Conservation (phyloP, 129 eudicot genomes). For the Flaveria linearis region DNA sequence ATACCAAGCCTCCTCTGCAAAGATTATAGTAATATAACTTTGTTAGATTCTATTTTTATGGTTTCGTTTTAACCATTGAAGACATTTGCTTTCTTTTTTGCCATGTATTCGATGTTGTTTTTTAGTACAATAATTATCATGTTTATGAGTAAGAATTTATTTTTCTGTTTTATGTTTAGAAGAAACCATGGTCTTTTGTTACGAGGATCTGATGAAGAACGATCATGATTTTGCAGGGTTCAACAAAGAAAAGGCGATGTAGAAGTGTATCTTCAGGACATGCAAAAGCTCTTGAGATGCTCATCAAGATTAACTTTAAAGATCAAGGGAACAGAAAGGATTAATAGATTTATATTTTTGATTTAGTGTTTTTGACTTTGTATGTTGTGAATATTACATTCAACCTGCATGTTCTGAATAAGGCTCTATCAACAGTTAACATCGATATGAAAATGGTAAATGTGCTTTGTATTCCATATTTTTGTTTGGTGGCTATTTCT, state of each 20-base stretch:
- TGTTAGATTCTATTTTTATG: too few relatives aligned
- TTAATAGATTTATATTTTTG: background rate
- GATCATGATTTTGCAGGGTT: slow-evolving; percentile 38
- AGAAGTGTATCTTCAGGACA: slow-evolving; percentile 63
- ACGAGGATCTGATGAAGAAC: slow-evolving; percentile 19
- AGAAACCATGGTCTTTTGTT: too few relatives aligned
- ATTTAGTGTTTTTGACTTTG: slow-evolving; percentile 4
- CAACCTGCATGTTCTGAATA: slow-evolving; percentile 24
- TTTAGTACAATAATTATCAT: too few relatives aligned
- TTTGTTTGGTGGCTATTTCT: background rate
- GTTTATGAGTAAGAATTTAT: too few relatives aligned
- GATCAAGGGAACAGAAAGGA: slow-evolving; percentile 14
- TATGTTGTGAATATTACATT: slow-evolving; percentile 32
- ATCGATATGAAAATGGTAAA: background rate
- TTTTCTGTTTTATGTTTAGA: too few relatives aligned
- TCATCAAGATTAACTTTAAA: background rate
- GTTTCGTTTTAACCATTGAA: too few relatives aligned
- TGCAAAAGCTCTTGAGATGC: slow-evolving; percentile 44
- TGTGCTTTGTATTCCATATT: background rate
- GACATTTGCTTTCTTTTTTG: too few relatives aligned
- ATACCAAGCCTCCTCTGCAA: too few relatives aligned
- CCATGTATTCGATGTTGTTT: too few relatives aligned
- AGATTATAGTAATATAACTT: too few relatives aligned
- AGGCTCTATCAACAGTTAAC: background rate
- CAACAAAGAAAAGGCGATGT: slow-evolving; percentile 58